phyloP scores from a whole-genome alignment of 1,139 yeast species.

The Debaryomyces singareniensis region DNA sequence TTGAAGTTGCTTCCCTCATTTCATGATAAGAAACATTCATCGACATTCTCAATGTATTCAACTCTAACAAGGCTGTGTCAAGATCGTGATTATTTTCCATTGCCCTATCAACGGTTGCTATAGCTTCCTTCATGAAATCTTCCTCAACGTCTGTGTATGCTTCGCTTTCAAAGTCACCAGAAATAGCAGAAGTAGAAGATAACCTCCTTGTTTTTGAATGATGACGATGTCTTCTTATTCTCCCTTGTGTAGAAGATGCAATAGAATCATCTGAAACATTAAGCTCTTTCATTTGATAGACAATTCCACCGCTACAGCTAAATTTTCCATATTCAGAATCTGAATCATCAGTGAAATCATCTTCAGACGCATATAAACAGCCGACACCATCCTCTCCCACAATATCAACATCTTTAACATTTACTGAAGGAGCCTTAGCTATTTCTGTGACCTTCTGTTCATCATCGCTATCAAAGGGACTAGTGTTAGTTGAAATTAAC shows the following conservation, averaged over 20 bases:
- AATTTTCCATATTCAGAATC: conserved; percentile 29
- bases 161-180: conserved; percentile 35
- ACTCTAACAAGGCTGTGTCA: conserved; percentile 87
- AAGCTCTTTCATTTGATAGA: conserved; percentile 56
- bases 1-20: conserved; percentile 75
- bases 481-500: conserved; percentile 14
- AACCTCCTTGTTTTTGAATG: conserved; percentile 27
- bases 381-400: conserved; percentile 63
- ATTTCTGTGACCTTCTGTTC: conserved; percentile 16
- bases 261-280: conserved; percentile 79
- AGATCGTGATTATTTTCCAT: conserved; percentile 86
- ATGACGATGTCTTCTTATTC: conserved; percentile 20
- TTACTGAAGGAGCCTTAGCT: conserved; percentile 3
- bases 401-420: conserved; percentile 25
- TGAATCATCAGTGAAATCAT: conserved; percentile 30
- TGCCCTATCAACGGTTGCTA: conserved; percentile 90
- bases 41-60: conserved; percentile 93
- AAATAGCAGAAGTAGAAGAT: conserved; percentile 31
- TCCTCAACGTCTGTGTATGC: conserved; percentile 49
- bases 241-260: conserved; percentile 48
- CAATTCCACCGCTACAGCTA: too few relatives aligned
- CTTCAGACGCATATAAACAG: conserved; percentile 48
- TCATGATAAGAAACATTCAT: conserved; percentile 94
- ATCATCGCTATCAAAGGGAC: conserved; percentile 19
- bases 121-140: conserved; percentile 80